These are phyloP conservation scores for Leptodontidium sp. DNA, from an alignment of 2,329 filamentous ascomycete genomes.

Conservation along the genomic window DNA sequence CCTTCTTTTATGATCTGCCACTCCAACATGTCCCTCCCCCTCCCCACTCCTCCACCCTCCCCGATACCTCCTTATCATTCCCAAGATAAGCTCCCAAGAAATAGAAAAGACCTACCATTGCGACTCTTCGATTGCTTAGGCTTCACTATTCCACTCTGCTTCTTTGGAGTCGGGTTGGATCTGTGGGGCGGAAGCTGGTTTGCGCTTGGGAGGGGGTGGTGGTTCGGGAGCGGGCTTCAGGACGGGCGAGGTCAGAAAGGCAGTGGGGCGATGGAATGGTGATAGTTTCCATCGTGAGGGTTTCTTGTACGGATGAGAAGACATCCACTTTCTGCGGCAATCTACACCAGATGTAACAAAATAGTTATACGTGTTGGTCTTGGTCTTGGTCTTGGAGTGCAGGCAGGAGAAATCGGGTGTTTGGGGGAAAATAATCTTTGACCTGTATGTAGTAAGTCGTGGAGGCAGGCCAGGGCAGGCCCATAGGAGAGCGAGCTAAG, in stretches of 20 bases:
- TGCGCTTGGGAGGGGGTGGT: slow-evolving; percentile 42
- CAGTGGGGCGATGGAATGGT: slow-evolving; percentile 65
- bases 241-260: slow-evolving; percentile 55
- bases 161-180: slow-evolving; percentile 35
- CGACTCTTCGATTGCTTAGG: slow-evolving; percentile 79
- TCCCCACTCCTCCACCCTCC: not conserved
- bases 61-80: slow-evolving; percentile 35
- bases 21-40: not conserved
- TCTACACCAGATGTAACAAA: slow-evolving; percentile 4
- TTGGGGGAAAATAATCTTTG: slow-evolving; percentile 4
- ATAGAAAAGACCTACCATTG: slow-evolving; percentile 64
- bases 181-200: slow-evolving; percentile 37
- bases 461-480: not conserved
- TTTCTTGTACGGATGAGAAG: slow-evolving; percentile 26
- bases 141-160: slow-evolving; percentile 56
- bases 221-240: slow-evolving; percentile 44
- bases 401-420: not conserved
- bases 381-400: not conserved
- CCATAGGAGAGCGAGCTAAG: not conserved
- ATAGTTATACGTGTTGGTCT: not conserved
- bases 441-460: not conserved
- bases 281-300: slow-evolving; percentile 61
- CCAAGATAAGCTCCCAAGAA: slow-evolving; percentile 38
- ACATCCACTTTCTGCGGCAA: slow-evolving; percentile 10
- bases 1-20: not conserved